A percentile compares a stretch with the other conserved stretches of the same genome.
These are phyloP conservation scores for Cryphonectria japonica DNA, from an alignment of 2,329 filamentous ascomycete species.

Conservation along the genomic window DNA sequence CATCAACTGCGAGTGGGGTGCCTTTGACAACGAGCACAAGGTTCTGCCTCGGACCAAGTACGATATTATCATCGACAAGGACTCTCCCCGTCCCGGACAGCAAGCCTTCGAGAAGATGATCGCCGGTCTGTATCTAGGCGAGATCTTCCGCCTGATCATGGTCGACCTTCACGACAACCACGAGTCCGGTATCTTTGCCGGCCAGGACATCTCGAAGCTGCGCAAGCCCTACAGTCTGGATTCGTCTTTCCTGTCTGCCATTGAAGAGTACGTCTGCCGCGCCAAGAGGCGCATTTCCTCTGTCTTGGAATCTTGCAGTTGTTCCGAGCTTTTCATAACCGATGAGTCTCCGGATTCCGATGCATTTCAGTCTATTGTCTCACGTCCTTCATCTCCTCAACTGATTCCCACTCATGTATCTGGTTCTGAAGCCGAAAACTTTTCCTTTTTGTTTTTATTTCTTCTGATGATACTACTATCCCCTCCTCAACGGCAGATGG, in stretches of 20 bases:
- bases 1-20: slow-evolving; percentile 98
- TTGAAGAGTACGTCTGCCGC: slow-evolving; percentile 73
- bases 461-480: not conserved
- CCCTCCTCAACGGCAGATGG: not conserved
- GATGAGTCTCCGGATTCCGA: slow-evolving; percentile 19
- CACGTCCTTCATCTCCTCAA: not conserved
- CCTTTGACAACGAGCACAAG: slow-evolving; percentile 91
- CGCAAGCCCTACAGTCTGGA: slow-evolving; percentile 89
- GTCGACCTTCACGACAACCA: slow-evolving; percentile 83
- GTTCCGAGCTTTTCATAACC: not conserved
- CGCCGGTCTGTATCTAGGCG: slow-evolving; percentile 89
- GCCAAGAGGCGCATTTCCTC: not conserved
- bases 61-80: slow-evolving; percentile 84
- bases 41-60: slow-evolving; percentile 85
- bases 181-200: slow-evolving; percentile 76
- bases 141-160: slow-evolving; percentile 88
- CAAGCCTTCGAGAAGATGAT: slow-evolving; percentile 99
- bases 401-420: not conserved
- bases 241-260: slow-evolving; percentile 87
- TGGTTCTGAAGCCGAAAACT: not conserved
- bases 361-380: not conserved
- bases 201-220: slow-evolving; percentile 78
- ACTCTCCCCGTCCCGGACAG: slow-evolving; percentile 90
- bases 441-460: not conserved
- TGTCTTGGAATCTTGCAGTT: not conserved